Evolutionary conservation across 2,329 filamentous ascomycete species (phyloP).

Genomic region (Hymenoscyphus repandus): DNA sequence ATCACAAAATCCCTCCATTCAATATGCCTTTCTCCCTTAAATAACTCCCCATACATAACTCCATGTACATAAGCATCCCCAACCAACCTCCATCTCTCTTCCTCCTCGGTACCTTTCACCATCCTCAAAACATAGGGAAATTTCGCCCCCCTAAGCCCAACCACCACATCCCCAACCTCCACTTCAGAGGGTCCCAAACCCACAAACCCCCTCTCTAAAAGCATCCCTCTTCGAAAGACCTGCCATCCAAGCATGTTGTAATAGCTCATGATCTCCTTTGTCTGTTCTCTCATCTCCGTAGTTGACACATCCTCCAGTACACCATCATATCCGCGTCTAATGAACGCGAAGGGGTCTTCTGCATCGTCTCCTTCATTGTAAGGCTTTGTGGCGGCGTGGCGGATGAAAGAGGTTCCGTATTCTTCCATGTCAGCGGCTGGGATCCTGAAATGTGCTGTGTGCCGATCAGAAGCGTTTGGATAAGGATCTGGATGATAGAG

Average conservation of each 20-base stretch:
- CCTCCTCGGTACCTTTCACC: not conserved
- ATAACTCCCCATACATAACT: slow-evolving; percentile 9
- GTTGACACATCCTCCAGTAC: not conserved
- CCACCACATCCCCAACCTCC: slow-evolving; percentile 2
- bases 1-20: not conserved
- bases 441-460: not conserved
- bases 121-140: slow-evolving; percentile 7
- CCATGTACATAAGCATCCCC: slow-evolving; percentile 12
- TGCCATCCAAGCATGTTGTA: slow-evolving; percentile 7
- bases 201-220: slow-evolving; percentile 4
- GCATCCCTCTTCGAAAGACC: not conserved
- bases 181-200: not conserved
- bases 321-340: not conserved
- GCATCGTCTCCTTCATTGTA: not conserved
- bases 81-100: not conserved
- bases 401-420: slow-evolving; percentile 3
- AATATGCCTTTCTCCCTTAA: not conserved
- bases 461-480: not conserved
- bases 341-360: not conserved
- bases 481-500: not conserved
- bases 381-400: not conserved
- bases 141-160: slow-evolving; percentile 2
- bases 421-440: slow-evolving; percentile 11
- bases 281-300: not conserved
- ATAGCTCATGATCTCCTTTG: not conserved